Evolutionary conservation across 2,329 filamentous ascomycete species (phyloP).

Genomic region (Zelopaecilomyces penicillatus): DNA sequence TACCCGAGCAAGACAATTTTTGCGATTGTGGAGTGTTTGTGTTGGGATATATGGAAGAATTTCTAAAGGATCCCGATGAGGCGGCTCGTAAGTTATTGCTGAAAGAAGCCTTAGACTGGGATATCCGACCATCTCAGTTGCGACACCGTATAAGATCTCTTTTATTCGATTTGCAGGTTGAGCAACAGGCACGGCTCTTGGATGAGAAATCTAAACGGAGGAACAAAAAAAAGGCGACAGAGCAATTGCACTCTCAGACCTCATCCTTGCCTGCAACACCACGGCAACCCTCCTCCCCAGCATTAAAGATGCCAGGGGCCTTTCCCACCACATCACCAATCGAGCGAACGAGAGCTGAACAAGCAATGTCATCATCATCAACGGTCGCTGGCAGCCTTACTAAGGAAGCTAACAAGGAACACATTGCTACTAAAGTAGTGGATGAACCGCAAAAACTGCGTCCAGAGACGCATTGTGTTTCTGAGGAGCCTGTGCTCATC

Average conservation of each 20-base stretch:
- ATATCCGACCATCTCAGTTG: slow-evolving; percentile 50
- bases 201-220: slow-evolving; percentile 24
- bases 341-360: background rate
- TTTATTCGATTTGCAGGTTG: slow-evolving; percentile 53
- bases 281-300: background rate
- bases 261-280: background rate
- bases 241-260: slow-evolving; percentile 4
- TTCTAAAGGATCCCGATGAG: slow-evolving; percentile 63
- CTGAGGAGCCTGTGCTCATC: background rate
- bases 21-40: slow-evolving; percentile 88
- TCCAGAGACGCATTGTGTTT: no score
- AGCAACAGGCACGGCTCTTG: slow-evolving; percentile 41
- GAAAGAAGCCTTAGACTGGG: slow-evolving; percentile 42
- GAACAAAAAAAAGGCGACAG: slow-evolving; percentile 12
- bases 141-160: slow-evolving; percentile 57
- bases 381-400: no score
- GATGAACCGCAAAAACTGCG: no score
- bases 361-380: background rate
- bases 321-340: slow-evolving; percentile 5
- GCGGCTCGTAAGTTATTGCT: slow-evolving; percentile 62
- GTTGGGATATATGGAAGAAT: slow-evolving; percentile 74
- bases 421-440: no score
- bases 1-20: slow-evolving; percentile 75
- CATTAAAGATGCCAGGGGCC: slow-evolving; percentile 6
- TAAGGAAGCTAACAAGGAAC: no score